These are phyloP conservation scores for Stylosanthes scabra DNA, from an alignment of 331 rosid species.

Conservation along the genomic window DNA sequence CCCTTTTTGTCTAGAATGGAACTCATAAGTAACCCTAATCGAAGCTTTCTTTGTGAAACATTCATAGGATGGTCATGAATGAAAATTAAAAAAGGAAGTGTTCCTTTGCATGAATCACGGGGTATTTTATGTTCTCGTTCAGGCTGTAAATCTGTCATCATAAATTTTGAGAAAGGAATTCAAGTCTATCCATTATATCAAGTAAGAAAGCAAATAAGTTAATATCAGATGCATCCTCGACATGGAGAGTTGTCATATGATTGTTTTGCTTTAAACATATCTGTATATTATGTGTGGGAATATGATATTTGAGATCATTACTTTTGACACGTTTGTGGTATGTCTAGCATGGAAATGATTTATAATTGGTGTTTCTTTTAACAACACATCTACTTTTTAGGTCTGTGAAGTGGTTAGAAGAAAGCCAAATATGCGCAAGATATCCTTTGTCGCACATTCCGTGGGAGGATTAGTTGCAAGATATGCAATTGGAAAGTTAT, in stretches of 20 bases:
- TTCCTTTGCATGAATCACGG: background rate
- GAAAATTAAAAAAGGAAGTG: slow-evolving; percentile 12
- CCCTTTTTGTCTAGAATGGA: too few relatives aligned
- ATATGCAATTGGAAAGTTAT: slow-evolving; percentile 86
- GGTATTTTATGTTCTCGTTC: background rate
- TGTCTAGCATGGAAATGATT: slow-evolving; percentile 22
- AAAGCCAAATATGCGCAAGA: slow-evolving; percentile 70
- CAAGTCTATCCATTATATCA: slow-evolving; percentile 15
- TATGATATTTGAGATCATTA: slow-evolving; percentile 24
- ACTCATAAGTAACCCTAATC: background rate
- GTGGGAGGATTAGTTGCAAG: slow-evolving; percentile 98
- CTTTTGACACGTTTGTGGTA: slow-evolving; percentile 1
- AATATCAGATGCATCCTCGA: slow-evolving; percentile 2
- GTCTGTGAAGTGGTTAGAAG: slow-evolving; percentile 72
- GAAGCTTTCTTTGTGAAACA: slow-evolving; percentile 10
- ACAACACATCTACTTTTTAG: slow-evolving; percentile 50
- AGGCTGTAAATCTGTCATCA: background rate
- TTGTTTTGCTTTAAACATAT: slow-evolving; percentile 13
- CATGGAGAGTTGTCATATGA: slow-evolving; percentile 5
- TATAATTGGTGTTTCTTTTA: slow-evolving; percentile 25
- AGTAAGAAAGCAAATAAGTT: slow-evolving; percentile 6
- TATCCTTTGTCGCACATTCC: slow-evolving; percentile 93
- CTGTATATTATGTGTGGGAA: slow-evolving; percentile 4
- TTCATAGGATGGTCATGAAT: slow-evolving; percentile 24
- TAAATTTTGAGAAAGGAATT: slow-evolving; percentile 23